Evolutionary conservation across 495 filamentous ascomycete genomes (phyloP), one percentile per base, ranked within the genome.

Genomic region (Clavariopsis aquatica): DNA sequence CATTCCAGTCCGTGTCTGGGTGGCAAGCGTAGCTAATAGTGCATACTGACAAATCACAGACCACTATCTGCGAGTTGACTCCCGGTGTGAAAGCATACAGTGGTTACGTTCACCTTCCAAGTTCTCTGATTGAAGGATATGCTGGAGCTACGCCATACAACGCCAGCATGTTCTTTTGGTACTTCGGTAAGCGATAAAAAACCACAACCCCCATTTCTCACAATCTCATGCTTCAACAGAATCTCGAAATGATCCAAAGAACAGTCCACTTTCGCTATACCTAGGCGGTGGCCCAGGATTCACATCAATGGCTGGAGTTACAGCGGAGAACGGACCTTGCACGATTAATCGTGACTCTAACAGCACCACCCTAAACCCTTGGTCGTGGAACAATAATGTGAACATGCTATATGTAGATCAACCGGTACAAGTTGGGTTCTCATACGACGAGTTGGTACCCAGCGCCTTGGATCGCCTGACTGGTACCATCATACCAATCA

Each of bases 261-360:
- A 45, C 23, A 46, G 60, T 2, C 66, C 66, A 27, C 34, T 65
- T 6, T 56, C 65, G 5, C 43, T 69, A 49, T 69, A 65, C 43
- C 20, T 60, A 9, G 61, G 54, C 7, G 61, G 66, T 6, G 54
- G 66, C 2, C 61, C 66, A 15, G 56, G 61, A 24, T 55, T 55
- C 27, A 65, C 53, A 31, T 41, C 53, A 19, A 22, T 65, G 9
- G 29, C 5, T 17, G 55, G 55, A 20, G 66, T 23, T 3, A 65
- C 54, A 23, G 28, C 31, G 0, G 62, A 69, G 46, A 65, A 60
- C 52, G 61, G 66, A n/a, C 66, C 66, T 56, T 69, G 66, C 55
- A 81, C 81, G 47, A 76, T 83, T 43, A 81, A 84, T 54, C 72
- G 73, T 2, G 76, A 81, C 23, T 62, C 58, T 4, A 64, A 69